Evolutionary conservation across 2,329 filamentous ascomycete genomes (phyloP).

Genomic region (Leptographium radiaticola): DNA sequence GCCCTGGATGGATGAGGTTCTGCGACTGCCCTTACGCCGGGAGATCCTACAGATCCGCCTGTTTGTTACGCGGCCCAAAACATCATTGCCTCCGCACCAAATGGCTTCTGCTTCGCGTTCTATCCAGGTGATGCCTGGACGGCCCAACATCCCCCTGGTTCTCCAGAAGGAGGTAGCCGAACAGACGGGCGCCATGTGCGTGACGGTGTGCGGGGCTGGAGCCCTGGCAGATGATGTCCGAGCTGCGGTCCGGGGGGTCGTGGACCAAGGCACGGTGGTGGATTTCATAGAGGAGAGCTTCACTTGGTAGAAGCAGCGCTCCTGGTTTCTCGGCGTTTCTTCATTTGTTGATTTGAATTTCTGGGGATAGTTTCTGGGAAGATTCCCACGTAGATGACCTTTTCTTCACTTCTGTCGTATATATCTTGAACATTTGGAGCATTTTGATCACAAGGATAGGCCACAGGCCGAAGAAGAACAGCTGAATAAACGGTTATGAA

Average conservation of each 20-base stretch:
- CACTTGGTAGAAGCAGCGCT: conserved; percentile 36
- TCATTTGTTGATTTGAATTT: background rate
- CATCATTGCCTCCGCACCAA: conserved; percentile 47
- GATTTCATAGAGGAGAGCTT: conserved; percentile 73
- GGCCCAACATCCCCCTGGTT: conserved; percentile 71
- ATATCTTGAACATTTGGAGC: too few species aligned
- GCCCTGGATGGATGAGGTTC: conserved; percentile 64
- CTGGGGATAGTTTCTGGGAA: background rate
- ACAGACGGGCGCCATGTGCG: conserved; percentile 78
- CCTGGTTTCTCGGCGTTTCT: background rate
- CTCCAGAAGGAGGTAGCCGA: conserved; percentile 69
- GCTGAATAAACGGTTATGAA: too few species aligned
- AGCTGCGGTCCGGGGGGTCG: conserved; percentile 48
- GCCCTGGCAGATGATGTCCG: conserved; percentile 65
- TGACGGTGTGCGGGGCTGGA: conserved; percentile 68
- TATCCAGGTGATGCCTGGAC: conserved; percentile 84
- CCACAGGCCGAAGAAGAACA: too few species aligned
- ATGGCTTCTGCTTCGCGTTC: conserved; percentile 63
- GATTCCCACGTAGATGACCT: too few species aligned
- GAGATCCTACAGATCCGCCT: conserved; percentile 78
- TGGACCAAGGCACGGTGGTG: conserved; percentile 47
- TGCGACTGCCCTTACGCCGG: conserved; percentile 66
- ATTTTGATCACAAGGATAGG: too few species aligned
- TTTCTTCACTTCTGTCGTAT: too few species aligned
- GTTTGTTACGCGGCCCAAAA: conserved; percentile 80